Evolutionary conservation across 371 early-diverging fungal species (phyloP).

Genomic region (Mucor plumbeus): DNA sequence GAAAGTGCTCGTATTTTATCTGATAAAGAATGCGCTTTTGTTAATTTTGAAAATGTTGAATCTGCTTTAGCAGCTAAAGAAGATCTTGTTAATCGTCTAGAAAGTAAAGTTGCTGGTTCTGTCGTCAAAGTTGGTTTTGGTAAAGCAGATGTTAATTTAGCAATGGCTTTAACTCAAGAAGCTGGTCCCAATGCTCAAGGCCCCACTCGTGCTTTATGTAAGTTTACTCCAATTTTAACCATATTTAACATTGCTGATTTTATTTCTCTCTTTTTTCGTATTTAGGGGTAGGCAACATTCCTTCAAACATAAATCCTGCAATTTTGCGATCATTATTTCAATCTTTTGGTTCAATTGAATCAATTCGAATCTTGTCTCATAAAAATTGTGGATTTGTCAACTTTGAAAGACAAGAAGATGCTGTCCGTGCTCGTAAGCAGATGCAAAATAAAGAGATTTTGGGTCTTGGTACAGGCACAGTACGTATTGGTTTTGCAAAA

Average conservation of each 20-base stretch:
- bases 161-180: slow-evolving; percentile 53
- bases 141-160: slow-evolving; percentile 72
- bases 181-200: slow-evolving; percentile 52
- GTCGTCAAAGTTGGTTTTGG: slow-evolving; percentile 90
- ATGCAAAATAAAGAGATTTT: slow-evolving; percentile 87
- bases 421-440: slow-evolving; percentile 82
- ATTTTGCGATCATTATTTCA: slow-evolving; percentile 76
- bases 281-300: slow-evolving; percentile 92
- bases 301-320: slow-evolving; percentile 76
- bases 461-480: slow-evolving; percentile 75
- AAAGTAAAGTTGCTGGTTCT: slow-evolving; percentile 41
- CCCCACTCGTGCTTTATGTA: slow-evolving; percentile 58
- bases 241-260: not conserved
- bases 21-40: slow-evolving; percentile 66
- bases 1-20: slow-evolving; percentile 94
- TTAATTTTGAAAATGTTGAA: slow-evolving; percentile 49
- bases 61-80: slow-evolving; percentile 50
- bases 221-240: slow-evolving; percentile 8
- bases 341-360: slow-evolving; percentile 88
- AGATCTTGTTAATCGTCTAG: slow-evolving; percentile 40
- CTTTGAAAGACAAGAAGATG: slow-evolving; percentile 86
- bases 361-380: slow-evolving; percentile 89
- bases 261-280: too few species aligned
- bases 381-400: slow-evolving; percentile 97
- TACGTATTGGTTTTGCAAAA: slow-evolving; percentile 91